These are phyloP conservation scores for Royoungia palumana DNA, from an alignment of 768 basidiomycete species.

Conservation along the genomic window DNA sequence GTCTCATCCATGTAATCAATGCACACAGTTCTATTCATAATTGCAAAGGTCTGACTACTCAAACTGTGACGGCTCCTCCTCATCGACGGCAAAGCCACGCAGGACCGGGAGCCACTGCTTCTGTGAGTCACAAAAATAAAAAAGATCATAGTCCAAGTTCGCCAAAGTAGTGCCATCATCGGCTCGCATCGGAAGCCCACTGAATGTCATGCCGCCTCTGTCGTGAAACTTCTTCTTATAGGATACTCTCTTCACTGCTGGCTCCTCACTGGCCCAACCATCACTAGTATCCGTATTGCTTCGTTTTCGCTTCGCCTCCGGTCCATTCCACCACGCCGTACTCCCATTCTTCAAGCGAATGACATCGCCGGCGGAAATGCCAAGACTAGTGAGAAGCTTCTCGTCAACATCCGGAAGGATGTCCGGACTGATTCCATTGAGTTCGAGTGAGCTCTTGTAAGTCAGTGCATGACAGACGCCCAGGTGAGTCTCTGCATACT, in stretches of 20 bases:
- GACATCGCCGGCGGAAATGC: not conserved
- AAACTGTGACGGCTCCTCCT: no score
- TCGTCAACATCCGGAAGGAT: not conserved
- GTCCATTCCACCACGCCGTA: not conserved
- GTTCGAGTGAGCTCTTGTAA: not conserved
- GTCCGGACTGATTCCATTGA: not conserved
- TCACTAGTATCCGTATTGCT: not conserved
- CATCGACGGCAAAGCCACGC: no score
- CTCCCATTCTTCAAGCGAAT: conserved; percentile 1
- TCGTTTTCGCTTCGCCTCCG: not conserved
- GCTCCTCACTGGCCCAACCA: not conserved
- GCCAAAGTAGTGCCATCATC: not conserved
- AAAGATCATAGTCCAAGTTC: no score
- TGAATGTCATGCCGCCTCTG: not conserved
- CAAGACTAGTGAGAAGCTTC: not conserved
- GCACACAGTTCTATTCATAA: no score
- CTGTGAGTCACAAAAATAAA: no score
- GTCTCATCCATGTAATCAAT: no score
- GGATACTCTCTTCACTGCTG: not conserved
- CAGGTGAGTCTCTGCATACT: not conserved
- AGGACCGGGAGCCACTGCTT: no score
- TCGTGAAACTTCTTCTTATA: conserved; percentile 3
- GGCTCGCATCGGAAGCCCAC: not conserved
- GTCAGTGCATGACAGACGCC: not conserved
- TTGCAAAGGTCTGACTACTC: no score